Conservation (phyloP, 2,329 filamentous ascomycete species). For the Colletotrichum sp. region DNA sequence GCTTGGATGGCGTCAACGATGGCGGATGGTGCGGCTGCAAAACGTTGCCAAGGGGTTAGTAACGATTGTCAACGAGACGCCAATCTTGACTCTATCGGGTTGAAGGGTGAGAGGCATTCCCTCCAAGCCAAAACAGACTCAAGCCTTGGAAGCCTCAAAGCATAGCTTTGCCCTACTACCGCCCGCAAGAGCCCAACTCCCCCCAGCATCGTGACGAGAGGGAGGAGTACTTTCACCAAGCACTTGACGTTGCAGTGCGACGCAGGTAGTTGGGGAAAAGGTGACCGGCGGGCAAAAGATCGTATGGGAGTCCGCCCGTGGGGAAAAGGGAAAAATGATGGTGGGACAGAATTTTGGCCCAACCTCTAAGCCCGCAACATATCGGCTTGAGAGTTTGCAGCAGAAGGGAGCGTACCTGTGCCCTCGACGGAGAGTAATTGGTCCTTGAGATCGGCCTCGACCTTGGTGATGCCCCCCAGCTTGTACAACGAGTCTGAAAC, state of each 20-base stretch:
- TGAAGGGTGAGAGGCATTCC: not conserved
- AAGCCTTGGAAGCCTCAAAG: not conserved
- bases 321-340: not conserved
- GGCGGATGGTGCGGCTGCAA: slow-evolving; percentile 77
- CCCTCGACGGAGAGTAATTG: slow-evolving; percentile 87
- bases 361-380: not conserved
- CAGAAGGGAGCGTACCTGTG: slow-evolving; percentile 60
- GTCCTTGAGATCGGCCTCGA: slow-evolving; percentile 81
- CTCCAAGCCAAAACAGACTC: not conserved
- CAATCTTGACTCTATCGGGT: slow-evolving; percentile 1
- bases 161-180: not conserved
- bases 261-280: not conserved
- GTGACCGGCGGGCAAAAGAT: not conserved
- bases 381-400: slow-evolving; percentile 8
- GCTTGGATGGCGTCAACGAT: slow-evolving; percentile 89
- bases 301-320: not conserved
- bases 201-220: not conserved
- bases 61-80: not conserved
- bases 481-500: slow-evolving; percentile 81
- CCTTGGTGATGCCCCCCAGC: slow-evolving; percentile 79
- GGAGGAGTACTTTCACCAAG: not conserved
- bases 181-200: not conserved
- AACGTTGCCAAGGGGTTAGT: slow-evolving; percentile 10
- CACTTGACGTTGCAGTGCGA: not conserved
- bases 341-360: not conserved